phyloP scores from a whole-genome alignment of 306 rosid genomes.

The Canavalia ensiformis region DNA sequence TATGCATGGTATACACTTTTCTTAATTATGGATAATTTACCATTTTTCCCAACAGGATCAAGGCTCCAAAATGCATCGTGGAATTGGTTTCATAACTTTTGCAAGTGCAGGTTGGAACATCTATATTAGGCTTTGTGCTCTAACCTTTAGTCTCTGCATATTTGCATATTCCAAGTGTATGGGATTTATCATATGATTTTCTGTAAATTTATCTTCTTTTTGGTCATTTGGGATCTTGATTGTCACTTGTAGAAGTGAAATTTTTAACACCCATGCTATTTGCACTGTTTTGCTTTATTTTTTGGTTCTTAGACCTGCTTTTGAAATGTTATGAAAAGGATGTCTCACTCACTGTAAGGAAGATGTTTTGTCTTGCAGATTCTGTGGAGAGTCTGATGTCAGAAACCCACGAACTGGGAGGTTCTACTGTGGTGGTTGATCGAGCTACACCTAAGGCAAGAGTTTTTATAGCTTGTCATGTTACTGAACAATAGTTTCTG shows the following conservation, averaged over 20 bases:
- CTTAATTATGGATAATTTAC: slow-evolving; percentile 12
- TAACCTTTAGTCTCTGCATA: slow-evolving; percentile 20
- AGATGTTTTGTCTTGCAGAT: slow-evolving; percentile 64
- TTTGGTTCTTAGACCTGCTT: background rate
- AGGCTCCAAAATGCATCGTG: slow-evolving; percentile 90
- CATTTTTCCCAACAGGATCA: slow-evolving; percentile 72
- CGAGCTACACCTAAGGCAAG: slow-evolving; percentile 98
- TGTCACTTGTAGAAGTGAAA: background rate
- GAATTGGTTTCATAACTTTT: slow-evolving; percentile 95
- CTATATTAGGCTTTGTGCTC: slow-evolving; percentile 8
- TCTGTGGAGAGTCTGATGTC: slow-evolving; percentile 92
- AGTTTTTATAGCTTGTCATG: slow-evolving; percentile 42
- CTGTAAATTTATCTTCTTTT: background rate
- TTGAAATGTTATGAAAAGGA: slow-evolving; percentile 9
- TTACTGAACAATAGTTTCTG: slow-evolving; percentile 4
- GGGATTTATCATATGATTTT: slow-evolving; percentile 1
- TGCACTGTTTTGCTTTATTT: background rate
- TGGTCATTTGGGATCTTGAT: slow-evolving; percentile 2
- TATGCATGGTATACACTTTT: background rate
- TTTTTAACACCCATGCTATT: slow-evolving; percentile 15
- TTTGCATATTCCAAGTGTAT: background rate
- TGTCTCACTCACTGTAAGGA: slow-evolving; percentile 32
- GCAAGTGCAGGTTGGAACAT: slow-evolving; percentile 83
- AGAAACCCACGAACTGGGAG: slow-evolving; percentile 93
- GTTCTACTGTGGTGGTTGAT: slow-evolving; percentile 92